Evolutionary conservation across 2,329 filamentous ascomycete species (phyloP).

Genomic region (Cladosporium sp.): DNA sequence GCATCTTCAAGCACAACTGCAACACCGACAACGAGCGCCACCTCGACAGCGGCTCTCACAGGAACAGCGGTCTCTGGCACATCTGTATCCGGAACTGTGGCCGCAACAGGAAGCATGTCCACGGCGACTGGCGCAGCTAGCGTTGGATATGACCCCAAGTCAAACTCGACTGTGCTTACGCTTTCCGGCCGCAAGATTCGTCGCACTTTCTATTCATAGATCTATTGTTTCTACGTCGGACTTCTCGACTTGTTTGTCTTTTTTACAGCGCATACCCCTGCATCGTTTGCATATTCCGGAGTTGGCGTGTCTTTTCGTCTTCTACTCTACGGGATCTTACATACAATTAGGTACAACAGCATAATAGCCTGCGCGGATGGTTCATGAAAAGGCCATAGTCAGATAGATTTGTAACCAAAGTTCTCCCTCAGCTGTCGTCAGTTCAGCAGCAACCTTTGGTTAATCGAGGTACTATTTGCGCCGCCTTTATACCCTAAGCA

Average conservation of each 20-base stretch:
- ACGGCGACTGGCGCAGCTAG: constrained; percentile 1
- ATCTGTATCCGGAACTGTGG: not conserved
- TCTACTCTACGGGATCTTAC: too few species aligned
- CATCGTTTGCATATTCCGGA: not conserved
- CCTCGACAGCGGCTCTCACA: not conserved
- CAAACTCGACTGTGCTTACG: constrained; percentile 4
- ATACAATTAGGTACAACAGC: too few species aligned
- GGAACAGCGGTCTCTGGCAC: constrained; percentile 4
- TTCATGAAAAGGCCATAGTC: too few species aligned
- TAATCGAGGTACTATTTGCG: too few species aligned
- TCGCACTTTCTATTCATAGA: not conserved
- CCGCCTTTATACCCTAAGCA: too few species aligned
- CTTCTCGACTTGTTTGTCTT: not conserved
- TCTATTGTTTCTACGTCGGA: not conserved
- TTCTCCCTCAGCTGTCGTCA: too few species aligned
- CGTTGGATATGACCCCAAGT: not conserved
- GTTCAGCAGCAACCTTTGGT: too few species aligned
- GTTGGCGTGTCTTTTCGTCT: not conserved
- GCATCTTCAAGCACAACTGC: not conserved
- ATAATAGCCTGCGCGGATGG: too few species aligned
- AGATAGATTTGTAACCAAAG: too few species aligned
- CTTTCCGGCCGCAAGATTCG: not conserved
- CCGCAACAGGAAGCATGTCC: constrained; percentile 4
- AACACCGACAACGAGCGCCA: not conserved
- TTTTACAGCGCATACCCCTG: not conserved